phyloP scores from a whole-genome alignment of 2,329 filamentous ascomycete genomes.

The Stylonectria norvegica region DNA sequence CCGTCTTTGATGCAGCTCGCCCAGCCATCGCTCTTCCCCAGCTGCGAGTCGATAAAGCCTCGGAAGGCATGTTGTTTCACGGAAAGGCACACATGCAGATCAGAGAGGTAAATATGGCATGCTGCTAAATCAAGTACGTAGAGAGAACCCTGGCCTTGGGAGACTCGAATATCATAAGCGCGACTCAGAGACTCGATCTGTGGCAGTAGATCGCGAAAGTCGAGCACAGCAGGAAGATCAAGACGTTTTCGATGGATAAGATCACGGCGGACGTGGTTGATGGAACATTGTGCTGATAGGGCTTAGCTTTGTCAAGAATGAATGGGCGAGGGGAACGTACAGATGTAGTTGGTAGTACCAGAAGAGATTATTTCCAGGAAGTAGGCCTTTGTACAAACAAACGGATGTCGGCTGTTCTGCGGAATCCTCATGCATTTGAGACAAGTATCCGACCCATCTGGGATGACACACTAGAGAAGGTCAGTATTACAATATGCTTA shows the following conservation, averaged over 20 bases:
- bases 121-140: background rate
- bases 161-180: background rate
- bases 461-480: too few species aligned
- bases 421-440: background rate
- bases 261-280: background rate
- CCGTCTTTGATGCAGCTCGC: background rate
- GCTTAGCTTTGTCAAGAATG: too few species aligned
- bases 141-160: background rate
- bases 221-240: background rate
- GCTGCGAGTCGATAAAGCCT: background rate
- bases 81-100: background rate
- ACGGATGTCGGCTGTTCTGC: background rate
- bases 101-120: background rate
- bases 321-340: too few species aligned
- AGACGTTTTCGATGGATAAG: background rate
- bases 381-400: slow-evolving; percentile 4
- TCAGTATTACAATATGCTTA: too few species aligned
- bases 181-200: background rate
- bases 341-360: slow-evolving; percentile 2
- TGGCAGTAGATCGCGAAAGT: background rate
- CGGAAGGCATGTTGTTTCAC: background rate
- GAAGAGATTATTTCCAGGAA: slow-evolving; percentile 1
- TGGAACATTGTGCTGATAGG: background rate
- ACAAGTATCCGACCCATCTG: too few species aligned
- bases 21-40: background rate